Evolutionary conservation across 768 basidiomycete species (phyloP).

Genomic region (Paxillus rubicundulus): DNA sequence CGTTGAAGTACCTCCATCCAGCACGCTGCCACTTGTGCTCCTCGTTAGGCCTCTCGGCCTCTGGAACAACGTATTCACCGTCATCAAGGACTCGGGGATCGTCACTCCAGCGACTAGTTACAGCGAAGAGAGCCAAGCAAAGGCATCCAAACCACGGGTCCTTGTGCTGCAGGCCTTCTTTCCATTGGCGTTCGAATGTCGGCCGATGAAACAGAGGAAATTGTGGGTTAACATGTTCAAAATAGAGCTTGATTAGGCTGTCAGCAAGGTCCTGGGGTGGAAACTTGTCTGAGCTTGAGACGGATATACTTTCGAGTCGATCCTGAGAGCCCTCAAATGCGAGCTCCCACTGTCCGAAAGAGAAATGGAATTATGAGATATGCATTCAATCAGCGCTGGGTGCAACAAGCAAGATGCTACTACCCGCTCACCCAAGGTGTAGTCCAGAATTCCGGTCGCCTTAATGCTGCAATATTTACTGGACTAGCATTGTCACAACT

Average conservation of each 20-base stretch:
- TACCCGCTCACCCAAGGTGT: conserved; percentile 47
- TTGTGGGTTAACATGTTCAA: conserved; percentile 54
- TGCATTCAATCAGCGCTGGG: background rate
- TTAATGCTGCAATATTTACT: conserved; percentile 19
- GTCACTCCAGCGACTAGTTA: conserved; percentile 64
- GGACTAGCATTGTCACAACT: conserved; percentile 21
- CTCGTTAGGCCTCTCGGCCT: conserved; percentile 23
- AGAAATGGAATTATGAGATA: conserved; percentile 1
- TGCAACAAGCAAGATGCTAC: background rate
- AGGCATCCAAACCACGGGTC: conserved; percentile 61
- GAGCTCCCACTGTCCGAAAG: conserved; percentile 52
- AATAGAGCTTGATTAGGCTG: conserved; percentile 65
- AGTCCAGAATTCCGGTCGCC: conserved; percentile 56
- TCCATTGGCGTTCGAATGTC: conserved; percentile 64
- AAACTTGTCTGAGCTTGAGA: conserved; percentile 43
- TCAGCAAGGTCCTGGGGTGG: conserved; percentile 63
- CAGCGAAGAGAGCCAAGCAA: conserved; percentile 64
- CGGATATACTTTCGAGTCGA: conserved; percentile 25
- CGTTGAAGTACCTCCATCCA: conserved; percentile 60
- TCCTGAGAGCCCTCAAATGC: conserved; percentile 47
- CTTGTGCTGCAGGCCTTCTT: conserved; percentile 47
- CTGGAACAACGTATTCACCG: conserved; percentile 21
- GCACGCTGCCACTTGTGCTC: conserved; percentile 49
- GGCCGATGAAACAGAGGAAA: conserved; percentile 71
- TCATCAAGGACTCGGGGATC: conserved; percentile 56